A percentile compares a stretch with the other conserved stretches of the same genome.
Evolutionary conservation across 306 rosid species (phyloP).

Genomic region (Betula pendula): DNA sequence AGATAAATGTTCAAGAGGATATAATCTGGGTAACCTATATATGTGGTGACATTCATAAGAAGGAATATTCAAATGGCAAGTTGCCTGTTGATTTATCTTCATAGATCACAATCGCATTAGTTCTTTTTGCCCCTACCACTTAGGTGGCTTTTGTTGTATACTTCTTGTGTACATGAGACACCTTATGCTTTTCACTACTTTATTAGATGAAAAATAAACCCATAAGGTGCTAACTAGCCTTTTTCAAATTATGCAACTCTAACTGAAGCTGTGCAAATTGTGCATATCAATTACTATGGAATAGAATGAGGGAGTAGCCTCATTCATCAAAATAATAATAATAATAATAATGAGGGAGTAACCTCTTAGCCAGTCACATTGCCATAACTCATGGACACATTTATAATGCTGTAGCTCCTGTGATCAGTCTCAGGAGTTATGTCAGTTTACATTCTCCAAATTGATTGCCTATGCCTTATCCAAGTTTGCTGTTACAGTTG

Average conservation of each 20-base stretch:
- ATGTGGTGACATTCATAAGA: too few species aligned
- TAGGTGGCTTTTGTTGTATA: too few species aligned
- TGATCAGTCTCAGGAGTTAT: neutral
- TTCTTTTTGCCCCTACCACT: too few species aligned
- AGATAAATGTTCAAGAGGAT: too few species aligned
- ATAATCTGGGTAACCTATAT: too few species aligned
- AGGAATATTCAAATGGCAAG: too few species aligned
- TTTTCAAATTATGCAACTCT: neutral
- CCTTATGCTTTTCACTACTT: too few species aligned
- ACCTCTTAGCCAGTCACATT: neutral
- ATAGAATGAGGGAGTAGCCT: neutral
- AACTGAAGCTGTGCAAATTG: neutral
- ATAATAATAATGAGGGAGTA: neutral
- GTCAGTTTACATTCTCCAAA: neutral
- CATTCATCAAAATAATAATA: too few species aligned
- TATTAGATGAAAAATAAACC: neutral
- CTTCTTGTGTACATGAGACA: too few species aligned
- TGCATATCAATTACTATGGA: neutral
- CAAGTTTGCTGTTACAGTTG: neutral
- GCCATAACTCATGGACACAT: neutral
- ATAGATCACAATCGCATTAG: too few species aligned
- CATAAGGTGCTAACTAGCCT: neutral
- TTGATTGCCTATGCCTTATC: neutral
- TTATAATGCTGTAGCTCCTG: neutral
- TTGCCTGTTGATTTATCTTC: neutral